Evolutionary conservation across 345 rosid species (phyloP), one percentile per base, ranked within the genome.

Genomic region (Eucalyptus polybractea): DNA sequence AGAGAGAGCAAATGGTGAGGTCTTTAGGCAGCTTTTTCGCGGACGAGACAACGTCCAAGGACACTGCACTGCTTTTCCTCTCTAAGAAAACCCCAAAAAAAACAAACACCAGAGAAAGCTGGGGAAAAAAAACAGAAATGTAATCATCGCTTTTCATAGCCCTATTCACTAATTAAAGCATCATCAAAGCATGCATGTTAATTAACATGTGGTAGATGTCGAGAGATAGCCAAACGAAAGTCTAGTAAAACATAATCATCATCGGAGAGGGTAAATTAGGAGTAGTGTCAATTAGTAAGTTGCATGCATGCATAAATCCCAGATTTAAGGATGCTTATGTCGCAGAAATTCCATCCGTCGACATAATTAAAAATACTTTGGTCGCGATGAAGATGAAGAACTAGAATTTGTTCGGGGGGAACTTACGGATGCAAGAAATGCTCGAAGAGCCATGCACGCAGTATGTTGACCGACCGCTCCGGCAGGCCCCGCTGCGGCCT

Each of bases 341-440:
- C 25, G 83, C 42, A 37, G 83, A 76, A 37, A 10, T 76, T 19
- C 81, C 45, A 19, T 37, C 45, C 25, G 6, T 10, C 14, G 12
- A 33, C 45, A 19, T 72, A 19, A 12, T 40, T 86, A 93, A 92
- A 91, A 92, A 89, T 91, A 89, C 91, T 92, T 56, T n/a, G n/a
- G 31, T 17, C 13, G 50, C 33, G 51, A 56, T 17, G 15, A 47
- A 60, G 62, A 45, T 7, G 14, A 16, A 44, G 88, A 90, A 49
- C 49, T 83, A 88, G 87, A 81, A 86, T 56, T 89, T 86, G 67
- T 56, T 37, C 67, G 56, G 60, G 86, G 13, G 13, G 33, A 76
- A 94, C 99, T 95, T 97, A 97, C 99, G 99, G 99, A 93, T 97
- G 99, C 86, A 97, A 98, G 90, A 97, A 97, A 93, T 97, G 99